Conservation (phyloP, 2,329 filamentous ascomycete species). For the Ophiostoma triangulosporum region DNA sequence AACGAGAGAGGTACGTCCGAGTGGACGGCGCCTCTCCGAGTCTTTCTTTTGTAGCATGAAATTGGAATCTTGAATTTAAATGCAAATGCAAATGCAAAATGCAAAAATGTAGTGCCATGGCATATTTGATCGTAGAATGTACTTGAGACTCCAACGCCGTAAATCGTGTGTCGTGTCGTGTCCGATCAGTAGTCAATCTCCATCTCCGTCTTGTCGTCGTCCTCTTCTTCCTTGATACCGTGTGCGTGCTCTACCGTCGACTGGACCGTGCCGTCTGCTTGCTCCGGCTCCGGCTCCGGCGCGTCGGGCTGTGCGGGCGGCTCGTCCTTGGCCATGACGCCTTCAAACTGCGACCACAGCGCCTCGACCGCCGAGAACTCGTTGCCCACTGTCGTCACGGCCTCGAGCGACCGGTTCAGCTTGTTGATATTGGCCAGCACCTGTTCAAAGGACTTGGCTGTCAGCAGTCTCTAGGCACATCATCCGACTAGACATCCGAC, state of each 20-base stretch:
- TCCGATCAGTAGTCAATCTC: not conserved
- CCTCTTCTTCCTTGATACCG: not conserved
- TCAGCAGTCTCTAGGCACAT: not conserved
- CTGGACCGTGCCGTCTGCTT: not conserved
- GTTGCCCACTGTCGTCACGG: constrained; percentile 85
- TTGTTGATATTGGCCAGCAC: constrained; percentile 94
- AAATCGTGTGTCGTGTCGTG: not conserved
- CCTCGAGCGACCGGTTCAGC: constrained; percentile 81
- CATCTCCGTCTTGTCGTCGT: constrained; percentile 1
- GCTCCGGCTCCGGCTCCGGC: not conserved
- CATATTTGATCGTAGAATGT: no score
- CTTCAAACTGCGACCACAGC: constrained; percentile 94
- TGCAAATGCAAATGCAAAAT: not conserved
- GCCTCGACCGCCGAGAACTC: constrained; percentile 96
- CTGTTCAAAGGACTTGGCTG: constrained; percentile 58
- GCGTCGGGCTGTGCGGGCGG: constrained; percentile 16
- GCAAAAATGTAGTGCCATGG: no score
- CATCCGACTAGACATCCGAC: no score
- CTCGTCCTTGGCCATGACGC: constrained; percentile 64
- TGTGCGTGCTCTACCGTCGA: not conserved
- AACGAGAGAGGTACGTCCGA: not conserved
- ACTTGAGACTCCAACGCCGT: not conserved
- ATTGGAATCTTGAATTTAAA: constrained; percentile 2
- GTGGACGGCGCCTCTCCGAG: not conserved
- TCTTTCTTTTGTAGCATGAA: not conserved